Percentiles rank a stretch among this genome's conserved stretches.
Evolutionary conservation across 1,284 basidiomycete genomes (phyloP).

Genomic region (Hypsizygus ulmarius): DNA sequence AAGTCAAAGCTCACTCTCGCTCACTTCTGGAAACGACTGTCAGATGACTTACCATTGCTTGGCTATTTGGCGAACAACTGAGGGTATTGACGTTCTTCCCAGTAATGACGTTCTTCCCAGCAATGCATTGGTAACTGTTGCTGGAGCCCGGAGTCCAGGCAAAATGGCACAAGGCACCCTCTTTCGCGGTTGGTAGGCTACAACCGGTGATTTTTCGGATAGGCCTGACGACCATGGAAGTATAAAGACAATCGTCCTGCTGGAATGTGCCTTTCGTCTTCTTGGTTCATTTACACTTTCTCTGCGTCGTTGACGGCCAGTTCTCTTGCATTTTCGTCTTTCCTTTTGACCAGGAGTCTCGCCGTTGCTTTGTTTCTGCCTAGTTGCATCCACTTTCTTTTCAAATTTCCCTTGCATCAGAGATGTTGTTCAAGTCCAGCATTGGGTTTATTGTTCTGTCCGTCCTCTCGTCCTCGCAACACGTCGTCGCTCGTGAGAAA

Average conservation of each 20-base stretch:
- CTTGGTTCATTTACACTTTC: conserved; percentile 26
- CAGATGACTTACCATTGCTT: neutral
- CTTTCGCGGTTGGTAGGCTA: conserved; percentile 7
- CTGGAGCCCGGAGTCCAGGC: too few relatives aligned
- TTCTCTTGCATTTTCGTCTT: conserved; percentile 6
- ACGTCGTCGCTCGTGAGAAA: conserved; percentile 39
- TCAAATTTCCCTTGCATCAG: conserved; percentile 25
- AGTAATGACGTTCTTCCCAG: neutral
- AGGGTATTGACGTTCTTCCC: neutral
- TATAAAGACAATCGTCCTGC: conserved; percentile 10
- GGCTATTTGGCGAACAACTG: neutral
- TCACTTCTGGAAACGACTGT: neutral
- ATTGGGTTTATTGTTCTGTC: conserved; percentile 36
- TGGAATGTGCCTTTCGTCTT: conserved; percentile 5
- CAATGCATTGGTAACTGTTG: too few relatives aligned
- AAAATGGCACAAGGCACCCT: too few relatives aligned
- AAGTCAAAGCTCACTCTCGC: too few relatives aligned
- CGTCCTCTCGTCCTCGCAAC: conserved; percentile 39
- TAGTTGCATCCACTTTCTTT: conserved; percentile 41
- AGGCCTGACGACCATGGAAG: neutral
- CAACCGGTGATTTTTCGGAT: conserved; percentile 15
- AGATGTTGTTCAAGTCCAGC: conserved; percentile 46
- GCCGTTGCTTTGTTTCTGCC: conserved; percentile 34
- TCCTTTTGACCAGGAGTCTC: conserved; percentile 23
- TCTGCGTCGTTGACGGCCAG: conserved; percentile 49